phyloP scores from a whole-genome alignment of 306 rosid species.

The Spatholobus suberectus region DNA sequence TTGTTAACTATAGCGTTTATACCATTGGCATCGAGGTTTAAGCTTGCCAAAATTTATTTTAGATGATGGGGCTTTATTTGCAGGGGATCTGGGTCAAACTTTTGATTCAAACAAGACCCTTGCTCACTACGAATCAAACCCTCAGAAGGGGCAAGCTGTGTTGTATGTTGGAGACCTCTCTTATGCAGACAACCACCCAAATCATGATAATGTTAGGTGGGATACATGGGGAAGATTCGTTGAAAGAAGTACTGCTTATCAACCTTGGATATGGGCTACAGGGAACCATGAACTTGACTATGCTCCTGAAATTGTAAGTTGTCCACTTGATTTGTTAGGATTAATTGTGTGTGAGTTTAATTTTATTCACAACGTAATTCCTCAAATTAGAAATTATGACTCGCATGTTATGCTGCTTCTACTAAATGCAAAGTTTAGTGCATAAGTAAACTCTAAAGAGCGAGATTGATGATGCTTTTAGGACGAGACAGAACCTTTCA shows the following conservation, averaged over 20 bases:
- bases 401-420: not conserved
- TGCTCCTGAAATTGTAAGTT: conserved; percentile 68
- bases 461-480: conserved; percentile 37
- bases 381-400: not conserved
- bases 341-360: not conserved
- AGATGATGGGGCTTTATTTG: conserved; percentile 12
- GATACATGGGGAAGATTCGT: conserved; percentile 77
- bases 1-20: not conserved
- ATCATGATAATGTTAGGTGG: conserved; percentile 75
- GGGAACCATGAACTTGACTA: conserved; percentile 80
- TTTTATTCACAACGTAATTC: not conserved
- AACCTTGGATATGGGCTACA: conserved; percentile 92
- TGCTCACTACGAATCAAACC: conserved; percentile 66
- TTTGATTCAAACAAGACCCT: conserved; percentile 75
- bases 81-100: conserved; percentile 85
- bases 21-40: not conserved
- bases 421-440: not conserved
- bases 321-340: not conserved
- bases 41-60: conserved; percentile 3
- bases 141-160: conserved; percentile 62
- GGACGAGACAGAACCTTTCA: conserved; percentile 68
- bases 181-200: conserved; percentile 67
- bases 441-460: not conserved
- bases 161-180: conserved; percentile 77
- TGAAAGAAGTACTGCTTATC: conserved; percentile 81